Evolutionary conservation across 2,329 filamentous ascomycete genomes (phyloP).

Genomic region (Pseudogymnoascus sp.): DNA sequence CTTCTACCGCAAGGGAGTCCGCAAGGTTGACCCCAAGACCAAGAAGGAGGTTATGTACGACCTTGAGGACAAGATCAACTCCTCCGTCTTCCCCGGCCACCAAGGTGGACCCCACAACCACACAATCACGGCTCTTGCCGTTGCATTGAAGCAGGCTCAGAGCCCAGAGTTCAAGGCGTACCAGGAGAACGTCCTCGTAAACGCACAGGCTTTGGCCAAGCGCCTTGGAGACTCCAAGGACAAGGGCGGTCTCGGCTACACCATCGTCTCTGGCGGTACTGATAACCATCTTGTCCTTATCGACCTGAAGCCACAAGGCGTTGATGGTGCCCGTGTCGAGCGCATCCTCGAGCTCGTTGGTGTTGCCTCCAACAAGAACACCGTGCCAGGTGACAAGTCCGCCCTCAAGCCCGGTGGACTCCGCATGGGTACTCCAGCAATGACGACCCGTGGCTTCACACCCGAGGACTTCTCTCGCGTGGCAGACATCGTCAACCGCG

Average conservation of each 20-base stretch:
- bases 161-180: constrained; percentile 85
- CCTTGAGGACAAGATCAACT: constrained; percentile 88
- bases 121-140: constrained; percentile 91
- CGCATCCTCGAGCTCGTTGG: constrained; percentile 84
- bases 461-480: constrained; percentile 82
- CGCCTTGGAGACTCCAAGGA: constrained; percentile 58
- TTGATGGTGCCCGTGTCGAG: constrained; percentile 87
- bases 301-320: constrained; percentile 78
- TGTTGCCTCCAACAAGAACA: constrained; percentile 99
- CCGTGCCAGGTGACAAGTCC: constrained; percentile 88
- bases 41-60: constrained; percentile 82
- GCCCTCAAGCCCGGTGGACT: constrained; percentile 89
- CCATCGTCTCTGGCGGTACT: constrained; percentile 85
- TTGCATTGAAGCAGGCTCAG: constrained; percentile 89
- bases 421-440: constrained; percentile 89
- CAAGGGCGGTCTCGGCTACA: constrained; percentile 73
- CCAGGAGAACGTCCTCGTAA: constrained; percentile 81
- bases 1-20: constrained; percentile 91
- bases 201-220: constrained; percentile 77
- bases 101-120: constrained; percentile 98
- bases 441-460: constrained; percentile 92
- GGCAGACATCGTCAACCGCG: constrained; percentile 75
- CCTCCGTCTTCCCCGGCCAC: constrained; percentile 94
- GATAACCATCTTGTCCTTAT: constrained; percentile 95
- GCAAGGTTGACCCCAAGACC: constrained; percentile 61